These are phyloP conservation scores for Paraphoma sp. DNA, from an alignment of 2,329 filamentous ascomycete species.

Conservation along the genomic window DNA sequence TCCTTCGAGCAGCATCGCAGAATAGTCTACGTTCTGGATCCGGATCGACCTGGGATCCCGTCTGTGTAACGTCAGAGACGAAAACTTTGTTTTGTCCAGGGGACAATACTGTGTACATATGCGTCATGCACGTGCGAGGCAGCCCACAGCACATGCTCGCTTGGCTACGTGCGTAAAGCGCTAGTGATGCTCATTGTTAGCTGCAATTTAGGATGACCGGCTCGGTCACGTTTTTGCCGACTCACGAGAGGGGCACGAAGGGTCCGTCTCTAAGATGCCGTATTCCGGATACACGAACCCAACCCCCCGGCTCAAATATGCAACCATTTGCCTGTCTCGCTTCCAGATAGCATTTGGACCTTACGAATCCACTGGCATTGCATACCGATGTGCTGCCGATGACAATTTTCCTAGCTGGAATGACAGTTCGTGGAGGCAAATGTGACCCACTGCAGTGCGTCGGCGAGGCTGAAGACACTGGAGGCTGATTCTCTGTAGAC, in stretches of 20 bases:
- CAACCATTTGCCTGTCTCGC: background rate
- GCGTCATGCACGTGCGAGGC: background rate
- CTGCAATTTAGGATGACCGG: background rate
- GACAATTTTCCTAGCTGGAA: too few relatives aligned
- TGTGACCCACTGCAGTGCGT: background rate
- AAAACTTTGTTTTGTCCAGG: background rate
- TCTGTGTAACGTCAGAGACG: background rate
- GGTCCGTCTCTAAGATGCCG: background rate
- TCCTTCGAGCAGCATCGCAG: background rate
- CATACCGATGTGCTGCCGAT: too few relatives aligned
- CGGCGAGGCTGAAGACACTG: background rate
- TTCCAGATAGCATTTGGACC: background rate
- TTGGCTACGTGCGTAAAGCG: background rate
- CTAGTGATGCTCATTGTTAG: background rate
- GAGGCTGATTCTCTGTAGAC: background rate
- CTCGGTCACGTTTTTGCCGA: background rate
- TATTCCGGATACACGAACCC: background rate
- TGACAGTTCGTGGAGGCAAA: too few relatives aligned
- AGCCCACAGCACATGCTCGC: background rate
- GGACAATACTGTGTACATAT: too few relatives aligned
- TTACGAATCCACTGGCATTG: too few relatives aligned
- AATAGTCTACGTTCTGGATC: background rate
- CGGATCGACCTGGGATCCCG: background rate
- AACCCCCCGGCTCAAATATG: background rate
- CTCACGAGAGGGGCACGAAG: background rate